Evolutionary conservation across 257 asterid species (phyloP), one percentile per base, ranked within the genome.

Genomic region (Solanum peruvianum): DNA sequence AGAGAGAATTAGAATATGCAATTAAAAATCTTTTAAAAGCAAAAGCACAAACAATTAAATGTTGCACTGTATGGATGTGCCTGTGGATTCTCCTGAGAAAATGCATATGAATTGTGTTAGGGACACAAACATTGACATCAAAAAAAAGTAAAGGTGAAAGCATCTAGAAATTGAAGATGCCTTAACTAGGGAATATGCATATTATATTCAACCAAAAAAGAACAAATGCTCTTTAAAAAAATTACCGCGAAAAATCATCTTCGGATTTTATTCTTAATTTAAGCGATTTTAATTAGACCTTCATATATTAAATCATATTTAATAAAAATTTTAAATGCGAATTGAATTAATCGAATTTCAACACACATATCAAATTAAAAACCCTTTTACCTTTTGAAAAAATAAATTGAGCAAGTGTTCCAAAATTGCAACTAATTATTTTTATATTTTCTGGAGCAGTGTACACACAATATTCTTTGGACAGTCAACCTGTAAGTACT

Each of bases 71-170:
- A 33, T 71, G 77, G 95, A 92, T 47, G 88, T 93, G 45, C 90
- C 62, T 6, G 84, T 89, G 60, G 95, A 92, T 88, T 95, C 95
- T 41, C 96, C 98, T 11, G 88, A 88, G 39, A 92, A 29, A 1
- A 29, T 29, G 29, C 13, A 60, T 60, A 60, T 60, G 27, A 60
- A 60, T 58, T 60, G 67, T 21, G 31, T 72, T 72, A 31, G 20
- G 80, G 10, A 71, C 18, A 72, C 41, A 72, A 72, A 72, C 29
- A 35, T 35, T 20, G 9, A 72, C 78, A 33, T 21, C 18, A 72
- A 72, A 2, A 20, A 72, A 72, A 72, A 70, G 7, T 16, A 9
- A 18, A 29, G 20, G 23, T 27, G 75, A 29, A 67, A 27, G 78
- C 44, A 21, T 16, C 18, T 39, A 70, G 6, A 70, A 70, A 16